Evolutionary conservation across 192 early-diverging fungal species (phyloP).

Genomic region (Coemansia sp.): DNA sequence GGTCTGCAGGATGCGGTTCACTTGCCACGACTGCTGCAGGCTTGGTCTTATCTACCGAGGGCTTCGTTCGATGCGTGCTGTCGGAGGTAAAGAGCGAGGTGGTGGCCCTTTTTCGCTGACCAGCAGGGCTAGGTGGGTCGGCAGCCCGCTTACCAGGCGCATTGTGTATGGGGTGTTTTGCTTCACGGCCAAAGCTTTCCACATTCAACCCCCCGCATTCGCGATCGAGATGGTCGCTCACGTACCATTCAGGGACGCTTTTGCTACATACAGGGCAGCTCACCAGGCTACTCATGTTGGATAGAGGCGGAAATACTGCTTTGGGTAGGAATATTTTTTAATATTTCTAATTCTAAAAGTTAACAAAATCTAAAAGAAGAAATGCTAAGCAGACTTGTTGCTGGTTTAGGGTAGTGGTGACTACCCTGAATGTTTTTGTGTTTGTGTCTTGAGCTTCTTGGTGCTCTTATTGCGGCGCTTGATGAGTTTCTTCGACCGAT

Average conservation of each 20-base stretch:
- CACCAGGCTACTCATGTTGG: slow-evolving; percentile 24
- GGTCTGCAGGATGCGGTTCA: neutral
- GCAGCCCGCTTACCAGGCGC: slow-evolving; percentile 10
- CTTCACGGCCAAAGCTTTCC: neutral
- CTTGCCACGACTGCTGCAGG: neutral
- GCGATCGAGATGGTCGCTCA: slow-evolving; percentile 50
- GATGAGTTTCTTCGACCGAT: no score
- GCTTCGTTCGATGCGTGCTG: neutral
- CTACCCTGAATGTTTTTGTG: no score
- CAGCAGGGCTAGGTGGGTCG: slow-evolving; percentile 2
- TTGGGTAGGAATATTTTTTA: no score
- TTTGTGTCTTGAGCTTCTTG: no score
- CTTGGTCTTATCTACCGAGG: no score
- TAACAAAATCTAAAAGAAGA: no score
- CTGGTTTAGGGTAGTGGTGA: no score
- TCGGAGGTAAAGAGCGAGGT: neutral
- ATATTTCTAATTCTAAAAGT: no score
- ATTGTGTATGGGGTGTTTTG: neutral
- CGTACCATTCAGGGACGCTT: slow-evolving; percentile 45
- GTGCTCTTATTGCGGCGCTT: no score
- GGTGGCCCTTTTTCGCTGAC: slow-evolving; percentile 5
- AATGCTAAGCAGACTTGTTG: no score
- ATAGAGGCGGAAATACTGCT: no score
- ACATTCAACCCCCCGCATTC: slow-evolving; percentile 26
- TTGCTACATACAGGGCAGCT: slow-evolving; percentile 41